phyloP scores from a whole-genome alignment of 2,329 filamentous ascomycete species.

The Ampelomyces quisqualis region DNA sequence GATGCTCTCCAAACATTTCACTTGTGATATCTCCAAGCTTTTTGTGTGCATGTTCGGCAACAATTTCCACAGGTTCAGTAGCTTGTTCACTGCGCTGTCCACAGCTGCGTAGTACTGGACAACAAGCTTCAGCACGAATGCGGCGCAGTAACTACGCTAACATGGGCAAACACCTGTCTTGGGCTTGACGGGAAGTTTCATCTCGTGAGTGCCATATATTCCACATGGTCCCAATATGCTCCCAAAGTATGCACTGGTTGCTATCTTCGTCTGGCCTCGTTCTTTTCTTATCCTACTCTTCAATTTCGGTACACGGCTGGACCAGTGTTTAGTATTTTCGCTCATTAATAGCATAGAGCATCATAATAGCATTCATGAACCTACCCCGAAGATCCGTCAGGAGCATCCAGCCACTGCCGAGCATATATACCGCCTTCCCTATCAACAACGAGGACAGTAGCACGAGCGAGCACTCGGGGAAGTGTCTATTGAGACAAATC shows the following conservation, averaged over 20 bases:
- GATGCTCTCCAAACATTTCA: slow-evolving; percentile 6
- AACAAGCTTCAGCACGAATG: slow-evolving; percentile 12
- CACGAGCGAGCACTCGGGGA: slow-evolving; percentile 13
- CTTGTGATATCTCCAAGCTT: neutral
- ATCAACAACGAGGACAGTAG: slow-evolving; percentile 8
- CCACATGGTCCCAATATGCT: slow-evolving; percentile 4
- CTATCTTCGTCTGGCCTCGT: slow-evolving; percentile 16
- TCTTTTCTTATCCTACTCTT: slow-evolving; percentile 10
- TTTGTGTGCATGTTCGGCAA: slow-evolving; percentile 2
- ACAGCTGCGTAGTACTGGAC: slow-evolving; percentile 12
- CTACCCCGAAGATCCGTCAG: slow-evolving; percentile 25
- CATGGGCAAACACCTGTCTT: slow-evolving; percentile 2
- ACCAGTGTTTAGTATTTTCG: slow-evolving; percentile 8
- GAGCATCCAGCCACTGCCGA: slow-evolving; percentile 29
- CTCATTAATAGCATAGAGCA: neutral
- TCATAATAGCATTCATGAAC: slow-evolving; percentile 24
- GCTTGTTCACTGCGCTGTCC: slow-evolving; percentile 2
- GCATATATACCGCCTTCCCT: slow-evolving; percentile 31
- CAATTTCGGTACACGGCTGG: slow-evolving; percentile 16
- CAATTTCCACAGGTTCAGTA: slow-evolving; percentile 16
- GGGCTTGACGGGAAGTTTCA: neutral
- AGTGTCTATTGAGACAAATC: slow-evolving; percentile 16
- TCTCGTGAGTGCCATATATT: slow-evolving; percentile 12
- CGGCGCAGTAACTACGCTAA: slow-evolving; percentile 16
- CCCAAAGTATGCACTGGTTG: slow-evolving; percentile 16